phyloP scores from a whole-genome alignment of 2,329 filamentous ascomycete species.

The Cercospora brassicicola region DNA sequence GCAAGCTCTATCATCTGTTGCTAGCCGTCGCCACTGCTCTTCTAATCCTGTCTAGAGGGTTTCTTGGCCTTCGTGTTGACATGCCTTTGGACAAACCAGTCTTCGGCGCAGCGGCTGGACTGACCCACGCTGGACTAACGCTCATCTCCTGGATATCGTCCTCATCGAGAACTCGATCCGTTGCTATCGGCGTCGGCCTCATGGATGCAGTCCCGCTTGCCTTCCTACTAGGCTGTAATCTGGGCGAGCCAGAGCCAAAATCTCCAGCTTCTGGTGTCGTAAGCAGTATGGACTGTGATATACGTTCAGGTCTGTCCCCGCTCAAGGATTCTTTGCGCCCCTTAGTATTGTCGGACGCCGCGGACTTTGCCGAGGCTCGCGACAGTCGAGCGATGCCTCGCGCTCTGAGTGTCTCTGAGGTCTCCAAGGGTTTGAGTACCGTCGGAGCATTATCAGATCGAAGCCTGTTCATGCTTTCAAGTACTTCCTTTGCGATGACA shows the following conservation, averaged over 20 bases:
- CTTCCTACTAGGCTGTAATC: background rate
- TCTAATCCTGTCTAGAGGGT: conserved; percentile 27
- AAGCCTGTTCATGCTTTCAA: conserved; percentile 16
- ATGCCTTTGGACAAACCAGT: conserved; percentile 13
- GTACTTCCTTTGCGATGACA: conserved; percentile 31
- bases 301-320: conserved; percentile 12
- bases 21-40: conserved; percentile 32
- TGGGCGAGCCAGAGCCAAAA: conserved; percentile 17
- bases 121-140: conserved; percentile 27
- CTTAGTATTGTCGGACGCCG: background rate
- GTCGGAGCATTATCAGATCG: conserved; percentile 1
- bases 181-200: background rate
- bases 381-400: conserved; percentile 35
- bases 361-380: conserved; percentile 21
- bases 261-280: conserved; percentile 28
- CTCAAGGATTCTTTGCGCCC: conserved; percentile 19
- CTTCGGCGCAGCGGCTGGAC: conserved; percentile 17
- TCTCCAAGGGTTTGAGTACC: conserved; percentile 27
- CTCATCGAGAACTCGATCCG: background rate
- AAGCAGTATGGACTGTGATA: conserved; percentile 18
- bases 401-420: conserved; percentile 32
- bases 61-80: conserved; percentile 20
- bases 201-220: background rate
- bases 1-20: conserved; percentile 14
- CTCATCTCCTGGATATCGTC: conserved; percentile 31